A percentile compares a stretch with the other conserved stretches of the same genome.
These are phyloP conservation scores for Xylaria sp. DNA, from an alignment of 495 filamentous ascomycete species.

Conservation along the genomic window DNA sequence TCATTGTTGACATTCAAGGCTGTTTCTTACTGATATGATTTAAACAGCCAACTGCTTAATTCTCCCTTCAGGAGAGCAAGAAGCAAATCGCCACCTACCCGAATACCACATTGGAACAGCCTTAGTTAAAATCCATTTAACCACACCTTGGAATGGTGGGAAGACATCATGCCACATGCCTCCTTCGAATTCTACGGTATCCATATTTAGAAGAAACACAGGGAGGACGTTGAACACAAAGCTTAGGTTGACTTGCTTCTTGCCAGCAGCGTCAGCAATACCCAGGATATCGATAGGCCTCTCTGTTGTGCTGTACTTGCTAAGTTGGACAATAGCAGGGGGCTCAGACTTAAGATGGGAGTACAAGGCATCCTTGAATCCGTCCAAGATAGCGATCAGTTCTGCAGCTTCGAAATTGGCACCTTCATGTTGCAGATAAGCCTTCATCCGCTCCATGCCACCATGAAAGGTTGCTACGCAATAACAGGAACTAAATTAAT, in stretches of 20 bases:
- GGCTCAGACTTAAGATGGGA: slow-evolving; percentile 47
- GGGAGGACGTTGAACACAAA: slow-evolving; percentile 43
- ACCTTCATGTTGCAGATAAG: not conserved
- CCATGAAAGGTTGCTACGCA: slow-evolving; percentile 31
- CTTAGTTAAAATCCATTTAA: slow-evolving; percentile 26
- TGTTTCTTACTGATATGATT: too few relatives aligned
- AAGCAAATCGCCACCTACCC: slow-evolving; percentile 46
- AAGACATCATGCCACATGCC: slow-evolving; percentile 42
- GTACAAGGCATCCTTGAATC: slow-evolving; percentile 44
- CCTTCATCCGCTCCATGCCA: slow-evolving; percentile 1
- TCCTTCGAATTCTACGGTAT: slow-evolving; percentile 43
- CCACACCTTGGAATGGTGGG: slow-evolving; percentile 25
- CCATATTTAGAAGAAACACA: slow-evolving; percentile 49
- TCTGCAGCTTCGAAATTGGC: not conserved
- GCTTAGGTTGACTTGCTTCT: slow-evolving; percentile 32
- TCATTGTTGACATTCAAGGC: too few relatives aligned
- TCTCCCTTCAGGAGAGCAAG: slow-evolving; percentile 18
- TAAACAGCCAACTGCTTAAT: slow-evolving; percentile 19
- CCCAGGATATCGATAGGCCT: slow-evolving; percentile 27
- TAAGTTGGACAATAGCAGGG: slow-evolving; percentile 38
- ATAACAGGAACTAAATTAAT: not conserved
- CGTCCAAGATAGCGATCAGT: slow-evolving; percentile 43
- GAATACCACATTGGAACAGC: slow-evolving; percentile 34
- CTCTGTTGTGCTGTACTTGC: slow-evolving; percentile 31
- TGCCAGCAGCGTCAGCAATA: slow-evolving; percentile 4